phyloP scores from a whole-genome alignment of 1,284 basidiomycete species.

The Cryptococcus deneoformans region DNA sequence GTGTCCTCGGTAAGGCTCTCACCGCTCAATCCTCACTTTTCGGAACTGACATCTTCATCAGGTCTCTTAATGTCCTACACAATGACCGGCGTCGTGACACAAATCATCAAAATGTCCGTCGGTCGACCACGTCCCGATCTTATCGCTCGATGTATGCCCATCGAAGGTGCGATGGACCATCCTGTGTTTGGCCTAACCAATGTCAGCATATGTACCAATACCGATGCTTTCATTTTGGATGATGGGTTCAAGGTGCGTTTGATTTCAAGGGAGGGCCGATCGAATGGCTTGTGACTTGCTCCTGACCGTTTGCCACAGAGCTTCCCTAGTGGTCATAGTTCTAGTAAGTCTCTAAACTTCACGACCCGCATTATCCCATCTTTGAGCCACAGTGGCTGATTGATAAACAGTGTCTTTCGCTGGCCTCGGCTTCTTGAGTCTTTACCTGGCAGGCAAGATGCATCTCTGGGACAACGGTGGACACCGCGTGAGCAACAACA shows the following conservation, averaged over 20 bases:
- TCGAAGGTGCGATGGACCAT: constrained; percentile 59
- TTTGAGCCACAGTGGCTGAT: not conserved
- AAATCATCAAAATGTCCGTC: constrained; percentile 72
- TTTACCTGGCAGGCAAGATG: constrained; percentile 87
- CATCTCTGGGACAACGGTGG: constrained; percentile 83
- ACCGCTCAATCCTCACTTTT: not conserved
- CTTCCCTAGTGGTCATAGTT: constrained; percentile 84
- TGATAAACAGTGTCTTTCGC: constrained; percentile 72
- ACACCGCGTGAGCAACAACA: constrained; percentile 59
- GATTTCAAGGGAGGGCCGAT: not conserved
- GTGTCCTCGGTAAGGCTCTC: constrained; percentile 59
- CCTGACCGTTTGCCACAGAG: constrained; percentile 48
- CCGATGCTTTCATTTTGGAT: constrained; percentile 58
- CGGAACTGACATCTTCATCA: constrained; percentile 33
- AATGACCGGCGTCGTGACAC: constrained; percentile 76
- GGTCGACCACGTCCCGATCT: constrained; percentile 86
- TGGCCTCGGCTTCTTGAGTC: constrained; percentile 83
- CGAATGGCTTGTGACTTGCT: not conserved
- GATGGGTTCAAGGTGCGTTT: constrained; percentile 72
- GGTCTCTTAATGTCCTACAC: constrained; percentile 68
- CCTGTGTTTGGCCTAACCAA: constrained; percentile 71
- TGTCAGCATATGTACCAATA: constrained; percentile 74
- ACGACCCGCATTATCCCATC: not conserved
- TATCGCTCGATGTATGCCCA: constrained; percentile 78
- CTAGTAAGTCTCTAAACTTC: constrained; percentile 21